phyloP scores from a whole-genome alignment of 352 stramenopile genomes.

The Globisporangium radiosum region DNA sequence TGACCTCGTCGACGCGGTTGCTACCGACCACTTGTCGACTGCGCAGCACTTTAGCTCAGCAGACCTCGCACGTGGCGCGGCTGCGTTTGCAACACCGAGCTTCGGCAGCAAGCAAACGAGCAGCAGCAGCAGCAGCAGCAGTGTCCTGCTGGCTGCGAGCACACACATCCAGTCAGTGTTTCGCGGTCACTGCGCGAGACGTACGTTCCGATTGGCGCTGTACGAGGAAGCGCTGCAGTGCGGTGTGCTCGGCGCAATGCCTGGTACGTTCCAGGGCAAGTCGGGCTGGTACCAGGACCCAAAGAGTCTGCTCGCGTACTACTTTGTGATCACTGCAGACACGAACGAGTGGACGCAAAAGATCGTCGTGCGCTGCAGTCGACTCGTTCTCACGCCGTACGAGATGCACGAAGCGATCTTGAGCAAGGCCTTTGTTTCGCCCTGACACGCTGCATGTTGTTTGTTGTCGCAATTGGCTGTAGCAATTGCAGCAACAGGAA shows the following conservation, averaged over 20 bases:
- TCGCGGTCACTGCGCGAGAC: conserved; percentile 40
- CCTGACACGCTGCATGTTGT: background rate
- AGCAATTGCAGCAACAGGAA: no score
- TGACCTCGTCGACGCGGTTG: conserved; percentile 27
- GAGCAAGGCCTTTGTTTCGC: conserved; percentile 18
- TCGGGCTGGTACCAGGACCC: conserved; percentile 76
- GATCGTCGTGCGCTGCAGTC: conserved; percentile 42
- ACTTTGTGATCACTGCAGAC: conserved; percentile 48
- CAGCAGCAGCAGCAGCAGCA: background rate
- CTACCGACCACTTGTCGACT: conserved; percentile 9
- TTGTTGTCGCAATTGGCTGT: no score
- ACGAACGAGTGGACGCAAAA: conserved; percentile 65
- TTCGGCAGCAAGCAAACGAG: background rate
- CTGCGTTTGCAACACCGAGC: background rate
- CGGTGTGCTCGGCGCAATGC: conserved; percentile 67
- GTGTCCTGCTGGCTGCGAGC: conserved; percentile 10
- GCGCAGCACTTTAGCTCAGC: background rate
- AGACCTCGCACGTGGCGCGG: background rate
- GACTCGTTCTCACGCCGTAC: conserved; percentile 56
- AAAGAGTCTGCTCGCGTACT: conserved; percentile 68
- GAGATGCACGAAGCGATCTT: conserved; percentile 56
- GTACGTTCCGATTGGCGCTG: conserved; percentile 47
- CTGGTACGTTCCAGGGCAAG: conserved; percentile 48
- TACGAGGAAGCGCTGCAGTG: conserved; percentile 60
- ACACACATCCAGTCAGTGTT: conserved; percentile 50